Percentiles rank a stretch among this genome's conserved stretches.
These are phyloP conservation scores for Macrophomina pseudophaseolina DNA, from an alignment of 2,329 filamentous ascomycete species.

Conservation along the genomic window DNA sequence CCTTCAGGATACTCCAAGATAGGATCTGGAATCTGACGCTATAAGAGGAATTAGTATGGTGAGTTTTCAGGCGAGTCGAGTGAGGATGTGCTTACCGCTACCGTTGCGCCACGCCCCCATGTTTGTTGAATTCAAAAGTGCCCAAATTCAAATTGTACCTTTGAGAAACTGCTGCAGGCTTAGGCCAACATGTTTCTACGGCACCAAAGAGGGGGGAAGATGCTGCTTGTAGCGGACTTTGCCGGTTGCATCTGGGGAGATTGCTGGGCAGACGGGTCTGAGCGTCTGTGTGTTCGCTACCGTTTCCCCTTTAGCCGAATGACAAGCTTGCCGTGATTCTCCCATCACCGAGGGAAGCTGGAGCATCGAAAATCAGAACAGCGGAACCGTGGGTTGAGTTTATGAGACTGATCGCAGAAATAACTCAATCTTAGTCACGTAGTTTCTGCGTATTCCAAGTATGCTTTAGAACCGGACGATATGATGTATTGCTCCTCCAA, in stretches of 20 bases:
- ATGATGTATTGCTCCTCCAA: too few relatives aligned
- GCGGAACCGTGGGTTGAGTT: too few relatives aligned
- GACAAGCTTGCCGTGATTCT: not conserved
- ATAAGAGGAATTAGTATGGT: slow-evolving; percentile 2
- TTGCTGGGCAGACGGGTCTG: not conserved
- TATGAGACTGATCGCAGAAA: too few relatives aligned
- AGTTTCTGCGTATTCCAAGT: too few relatives aligned
- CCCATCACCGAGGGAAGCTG: not conserved
- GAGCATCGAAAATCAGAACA: not conserved
- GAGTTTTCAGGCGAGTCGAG: not conserved
- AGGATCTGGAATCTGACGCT: slow-evolving; percentile 22
- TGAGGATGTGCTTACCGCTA: not conserved
- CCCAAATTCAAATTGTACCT: not conserved
- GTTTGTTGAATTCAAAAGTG: not conserved
- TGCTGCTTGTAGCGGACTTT: not conserved
- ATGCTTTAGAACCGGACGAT: too few relatives aligned
- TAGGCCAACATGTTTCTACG: too few relatives aligned
- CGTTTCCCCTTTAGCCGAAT: not conserved
- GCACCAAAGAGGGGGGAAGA: not conserved
- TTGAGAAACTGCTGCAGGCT: not conserved
- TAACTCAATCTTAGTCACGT: too few relatives aligned
- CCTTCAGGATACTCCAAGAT: slow-evolving; percentile 18
- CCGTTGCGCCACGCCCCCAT: slow-evolving; percentile 19
- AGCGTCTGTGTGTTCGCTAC: not conserved
- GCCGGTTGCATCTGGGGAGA: not conserved